Conservation (phyloP, 805 yeast genomes). For the Suhomyces tanzawaensis region DNA sequence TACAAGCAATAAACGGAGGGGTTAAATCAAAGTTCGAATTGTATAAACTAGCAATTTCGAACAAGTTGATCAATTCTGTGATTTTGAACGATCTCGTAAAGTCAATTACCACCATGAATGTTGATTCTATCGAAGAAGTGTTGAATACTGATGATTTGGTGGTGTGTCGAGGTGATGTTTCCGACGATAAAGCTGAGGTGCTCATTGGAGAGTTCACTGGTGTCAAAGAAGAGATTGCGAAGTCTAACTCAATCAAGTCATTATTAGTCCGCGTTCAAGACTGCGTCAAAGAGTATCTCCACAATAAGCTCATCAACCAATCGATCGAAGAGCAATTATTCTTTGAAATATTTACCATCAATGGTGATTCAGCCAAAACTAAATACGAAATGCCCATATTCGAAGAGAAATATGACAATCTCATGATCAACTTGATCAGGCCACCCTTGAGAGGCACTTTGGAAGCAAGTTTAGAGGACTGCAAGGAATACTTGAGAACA, state of each 20-base stretch:
- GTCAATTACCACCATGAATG: background rate
- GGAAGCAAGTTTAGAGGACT: slow-evolving; percentile 32
- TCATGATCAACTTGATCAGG: slow-evolving; percentile 37
- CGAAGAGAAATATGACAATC: slow-evolving; percentile 38
- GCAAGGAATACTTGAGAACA: slow-evolving; percentile 21
- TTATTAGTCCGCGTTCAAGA: too few relatives aligned
- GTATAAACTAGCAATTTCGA: slow-evolving; percentile 27
- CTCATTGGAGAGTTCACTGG: background rate
- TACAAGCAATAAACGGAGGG: slow-evolving; percentile 6
- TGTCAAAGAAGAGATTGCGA: background rate
- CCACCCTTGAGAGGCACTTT: slow-evolving; percentile 33
- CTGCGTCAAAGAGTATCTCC: slow-evolving; percentile 14
- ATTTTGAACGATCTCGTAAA: slow-evolving; percentile 22
- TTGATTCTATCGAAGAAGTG: background rate
- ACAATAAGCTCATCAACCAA: slow-evolving; percentile 16
- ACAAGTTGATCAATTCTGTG: slow-evolving; percentile 26
- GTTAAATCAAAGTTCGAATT: slow-evolving; percentile 26
- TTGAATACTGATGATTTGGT: background rate
- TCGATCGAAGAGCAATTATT: slow-evolving; percentile 27
- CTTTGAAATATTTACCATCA: slow-evolving; percentile 32
- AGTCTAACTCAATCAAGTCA: background rate
- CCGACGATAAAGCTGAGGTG: background rate
- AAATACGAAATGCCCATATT: slow-evolving; percentile 13
- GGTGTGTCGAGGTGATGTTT: background rate
- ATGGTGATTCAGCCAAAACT: slow-evolving; percentile 17